These are phyloP conservation scores for Boletales sp. DNA, from an alignment of 768 basidiomycete species.

Conservation along the genomic window DNA sequence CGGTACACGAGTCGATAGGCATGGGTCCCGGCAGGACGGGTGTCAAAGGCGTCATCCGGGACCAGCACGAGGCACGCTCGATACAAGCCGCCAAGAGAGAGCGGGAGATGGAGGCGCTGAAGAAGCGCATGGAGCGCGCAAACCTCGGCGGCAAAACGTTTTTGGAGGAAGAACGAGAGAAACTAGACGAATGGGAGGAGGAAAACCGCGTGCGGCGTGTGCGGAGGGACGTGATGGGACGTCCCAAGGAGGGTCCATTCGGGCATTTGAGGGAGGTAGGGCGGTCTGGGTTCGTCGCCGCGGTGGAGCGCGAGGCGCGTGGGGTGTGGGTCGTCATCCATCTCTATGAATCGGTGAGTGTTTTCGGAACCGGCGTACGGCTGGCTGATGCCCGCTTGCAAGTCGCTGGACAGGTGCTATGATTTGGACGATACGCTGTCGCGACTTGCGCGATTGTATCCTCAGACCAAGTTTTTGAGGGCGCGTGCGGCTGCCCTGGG, in stretches of 20 bases:
- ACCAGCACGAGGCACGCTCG: conserved; percentile 65
- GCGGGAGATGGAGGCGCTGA: conserved; percentile 50
- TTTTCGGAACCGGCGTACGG: background rate
- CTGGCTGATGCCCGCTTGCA: too few relatives aligned
- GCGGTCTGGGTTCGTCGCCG: conserved; percentile 62
- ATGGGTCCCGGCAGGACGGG: conserved; percentile 86
- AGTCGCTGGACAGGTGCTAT: conserved; percentile 79
- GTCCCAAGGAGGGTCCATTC: conserved; percentile 53
- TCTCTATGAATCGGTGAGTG: conserved; percentile 73
- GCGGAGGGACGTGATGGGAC: conserved; percentile 44
- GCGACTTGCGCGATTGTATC: conserved; percentile 63
- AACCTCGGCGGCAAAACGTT: conserved; percentile 68
- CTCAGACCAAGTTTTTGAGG: conserved; percentile 78
- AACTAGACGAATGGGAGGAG: conserved; percentile 37
- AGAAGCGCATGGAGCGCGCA: conserved; percentile 58
- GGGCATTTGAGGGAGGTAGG: conserved; percentile 84
- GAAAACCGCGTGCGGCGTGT: conserved; percentile 12
- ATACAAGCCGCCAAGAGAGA: conserved; percentile 51
- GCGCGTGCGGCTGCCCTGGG: conserved; percentile 74
- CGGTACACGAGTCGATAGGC: conserved; percentile 58
- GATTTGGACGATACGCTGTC: conserved; percentile 64
- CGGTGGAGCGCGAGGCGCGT: conserved; percentile 68
- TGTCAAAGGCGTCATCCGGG: conserved; percentile 85
- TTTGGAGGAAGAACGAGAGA: conserved; percentile 72
- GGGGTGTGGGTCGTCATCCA: conserved; percentile 83